Base-by-base conservation (phyloP, 2,329 filamentous ascomycete species). In the Amesomyces nigricolor region DNA sequence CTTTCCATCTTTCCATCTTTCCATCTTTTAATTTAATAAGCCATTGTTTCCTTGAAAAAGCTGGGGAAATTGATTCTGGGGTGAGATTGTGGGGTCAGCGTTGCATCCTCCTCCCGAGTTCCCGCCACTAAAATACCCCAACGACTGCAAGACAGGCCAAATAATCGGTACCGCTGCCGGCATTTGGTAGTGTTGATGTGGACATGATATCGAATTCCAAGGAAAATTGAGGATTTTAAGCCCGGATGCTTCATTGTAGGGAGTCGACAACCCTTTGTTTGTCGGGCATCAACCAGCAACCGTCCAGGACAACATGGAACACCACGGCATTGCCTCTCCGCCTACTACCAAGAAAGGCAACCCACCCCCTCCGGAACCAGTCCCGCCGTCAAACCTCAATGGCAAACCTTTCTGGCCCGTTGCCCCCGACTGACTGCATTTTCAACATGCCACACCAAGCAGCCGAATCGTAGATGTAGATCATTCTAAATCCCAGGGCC, bases 281-380 rank as follows among this genome's bases (percentile, higher is more conserved):
- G 14, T 26, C 42, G 49, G 44, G 29, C 53, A 30, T 29, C 26
- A 32, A 22, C 14, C 29, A 43, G 11, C 38, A 17, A 38, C 9
- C 26, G 16, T 35, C 47, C 32, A 16, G 26, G 26, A 46, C 54
- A 49, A 47, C 46, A 29, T 16, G 22, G 26, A 9, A 1, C 5
- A 14, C 30, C n/a, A 22, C 38, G 43, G 30, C 11, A 37, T 46
- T 43, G 49, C 56, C 53, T 58, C 51, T 47, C 52, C 11, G 11
- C 19, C 22, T 42, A n/a, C 47, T 51, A 17, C 58, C 57, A 17
- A 57, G 52, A 51, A 58, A 43, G 43, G 54, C 40, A 44, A 38
- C n/a, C 40, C 19, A 9, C 14, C 58, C 38, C 42, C 47, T 29
- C 49, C 61, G 61, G 63, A 64, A 56, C 58, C 26, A 61, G 55